These are phyloP conservation scores for Ustilago hordei DNA, from an alignment of 1,284 basidiomycete species.

Conservation along the genomic window DNA sequence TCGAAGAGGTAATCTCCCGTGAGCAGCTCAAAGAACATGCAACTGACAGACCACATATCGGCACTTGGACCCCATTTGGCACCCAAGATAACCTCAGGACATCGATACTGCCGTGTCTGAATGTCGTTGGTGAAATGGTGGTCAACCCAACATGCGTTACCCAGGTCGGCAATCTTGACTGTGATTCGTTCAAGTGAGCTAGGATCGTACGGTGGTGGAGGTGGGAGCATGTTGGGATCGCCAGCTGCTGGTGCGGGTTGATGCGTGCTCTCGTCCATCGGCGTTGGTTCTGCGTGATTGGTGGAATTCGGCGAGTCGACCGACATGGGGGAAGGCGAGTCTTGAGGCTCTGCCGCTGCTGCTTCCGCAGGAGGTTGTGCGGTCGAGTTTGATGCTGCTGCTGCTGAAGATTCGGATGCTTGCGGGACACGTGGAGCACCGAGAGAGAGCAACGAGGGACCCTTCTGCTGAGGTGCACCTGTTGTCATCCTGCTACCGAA, in stretches of 20 bases:
- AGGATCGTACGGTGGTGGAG: slow-evolving; percentile 75
- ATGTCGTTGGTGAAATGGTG: slow-evolving; percentile 96
- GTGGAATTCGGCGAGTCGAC: slow-evolving; percentile 46
- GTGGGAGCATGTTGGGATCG: slow-evolving; percentile 73
- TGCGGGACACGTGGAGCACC: slow-evolving; percentile 44
- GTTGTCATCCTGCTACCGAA: slow-evolving; percentile 75
- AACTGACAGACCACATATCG: slow-evolving; percentile 95
- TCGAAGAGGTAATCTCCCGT: slow-evolving; percentile 90
- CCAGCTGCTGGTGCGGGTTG: slow-evolving; percentile 72
- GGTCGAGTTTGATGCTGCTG: slow-evolving; percentile 14
- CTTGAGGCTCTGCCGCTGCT: slow-evolving; percentile 57
- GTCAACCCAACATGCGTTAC: slow-evolving; percentile 91
- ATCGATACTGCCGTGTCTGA: slow-evolving; percentile 96
- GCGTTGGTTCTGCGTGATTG: slow-evolving; percentile 33
- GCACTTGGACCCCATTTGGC: slow-evolving; percentile 94
- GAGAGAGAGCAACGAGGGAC: slow-evolving; percentile 84
- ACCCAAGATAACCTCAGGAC: slow-evolving; percentile 95
- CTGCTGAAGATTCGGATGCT: slow-evolving; percentile 14
- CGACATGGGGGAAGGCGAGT: slow-evolving; percentile 57
- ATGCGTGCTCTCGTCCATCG: slow-evolving; percentile 38
- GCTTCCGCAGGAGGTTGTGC: slow-evolving; percentile 15
- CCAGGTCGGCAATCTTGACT: slow-evolving; percentile 98
- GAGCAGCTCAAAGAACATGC: slow-evolving; percentile 86
- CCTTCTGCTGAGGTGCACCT: slow-evolving; percentile 71
- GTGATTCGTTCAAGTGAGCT: slow-evolving; percentile 84